phyloP scores from a whole-genome alignment of 352 stramenopile genomes.

The Pythium utonaiense region DNA sequence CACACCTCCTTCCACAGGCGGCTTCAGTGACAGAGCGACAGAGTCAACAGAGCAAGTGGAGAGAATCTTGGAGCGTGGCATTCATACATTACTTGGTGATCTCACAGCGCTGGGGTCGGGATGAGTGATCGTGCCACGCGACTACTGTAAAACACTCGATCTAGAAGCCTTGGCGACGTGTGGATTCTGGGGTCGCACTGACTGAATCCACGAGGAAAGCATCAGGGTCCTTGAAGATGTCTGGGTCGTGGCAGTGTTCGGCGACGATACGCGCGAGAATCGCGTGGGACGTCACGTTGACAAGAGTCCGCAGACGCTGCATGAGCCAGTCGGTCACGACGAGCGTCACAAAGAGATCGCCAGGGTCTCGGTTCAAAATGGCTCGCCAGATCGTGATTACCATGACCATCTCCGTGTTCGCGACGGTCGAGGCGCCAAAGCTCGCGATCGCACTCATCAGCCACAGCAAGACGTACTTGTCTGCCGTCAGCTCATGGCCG shows the following conservation, averaged over 20 bases:
- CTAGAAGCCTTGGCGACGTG: not conserved
- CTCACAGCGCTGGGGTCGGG: not conserved
- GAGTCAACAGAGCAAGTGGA: no score
- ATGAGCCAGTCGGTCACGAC: slow-evolving; percentile 71
- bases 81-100: not conserved
- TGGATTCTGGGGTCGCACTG: not conserved
- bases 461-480: slow-evolving; percentile 52
- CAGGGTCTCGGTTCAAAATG: slow-evolving; percentile 46
- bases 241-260: slow-evolving; percentile 46
- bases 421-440: slow-evolving; percentile 60
- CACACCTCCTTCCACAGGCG: no score
- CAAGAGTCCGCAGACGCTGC: slow-evolving; percentile 55
- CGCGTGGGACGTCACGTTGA: slow-evolving; percentile 74
- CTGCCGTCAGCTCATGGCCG: slow-evolving; percentile 38
- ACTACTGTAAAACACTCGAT: not conserved
- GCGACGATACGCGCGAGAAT: slow-evolving; percentile 73
- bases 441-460: slow-evolving; percentile 55
- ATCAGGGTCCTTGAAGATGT: not conserved
- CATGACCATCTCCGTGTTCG: slow-evolving; percentile 68
- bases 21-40: no score
- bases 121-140: not conserved
- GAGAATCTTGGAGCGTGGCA: not conserved
- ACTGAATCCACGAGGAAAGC: slow-evolving; percentile 7
- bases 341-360: slow-evolving; percentile 49
- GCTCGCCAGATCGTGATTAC: slow-evolving; percentile 71